Evolutionary conservation across 2,329 filamentous ascomycete genomes (phyloP), one percentile per base, ranked within the genome.

Genomic region (Microcera coccophila): DNA sequence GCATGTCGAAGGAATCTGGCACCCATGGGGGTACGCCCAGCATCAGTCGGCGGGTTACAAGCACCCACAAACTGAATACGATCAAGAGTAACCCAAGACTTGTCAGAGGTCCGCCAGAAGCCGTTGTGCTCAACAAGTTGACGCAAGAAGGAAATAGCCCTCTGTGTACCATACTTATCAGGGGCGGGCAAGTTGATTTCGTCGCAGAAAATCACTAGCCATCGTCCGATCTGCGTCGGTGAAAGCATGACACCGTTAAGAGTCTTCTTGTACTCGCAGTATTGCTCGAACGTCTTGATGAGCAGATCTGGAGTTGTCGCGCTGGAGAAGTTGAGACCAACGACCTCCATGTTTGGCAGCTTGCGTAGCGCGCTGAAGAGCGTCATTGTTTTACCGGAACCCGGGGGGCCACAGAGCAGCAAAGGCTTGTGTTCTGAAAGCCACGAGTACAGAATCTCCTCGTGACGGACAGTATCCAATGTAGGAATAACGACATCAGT

Each of bases 311-410:
- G 94, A 1, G 93, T 98, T 1, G 94, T 99, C 2, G 93, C 94
- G 58, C 93, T 98, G 4, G 94, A 98, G 67, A 99, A 98, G 69
- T 99, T 99, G 63, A 99, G 87, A 37, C 93, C 93, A 22, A 98
- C 94, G 44, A 96, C 90, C 68, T 98, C 93, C 90, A 98, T 96
- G 63, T 96, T 96, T 3, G 91, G 91, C 44, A 98, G 75, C 68
- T 98, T 98, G 52, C 93, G 85, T 41, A 99, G 80, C 24, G 93
- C 93, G 63, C 91, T 96, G 73, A 99, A 99, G 11, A 99, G 74
- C 10, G 93, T 99, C 93, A 99, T 99, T 4, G 93, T 99, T 74
- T 99, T 99, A 75, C 93, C 93, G 39, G 93, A 98, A 72, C 93
- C 93, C 45, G 93, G 93, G 62, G 93, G 94, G 66, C 93, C 94